Evolutionary conservation across 2,329 filamentous ascomycete species (phyloP).

Genomic region (Rhynchosporium secalis): DNA sequence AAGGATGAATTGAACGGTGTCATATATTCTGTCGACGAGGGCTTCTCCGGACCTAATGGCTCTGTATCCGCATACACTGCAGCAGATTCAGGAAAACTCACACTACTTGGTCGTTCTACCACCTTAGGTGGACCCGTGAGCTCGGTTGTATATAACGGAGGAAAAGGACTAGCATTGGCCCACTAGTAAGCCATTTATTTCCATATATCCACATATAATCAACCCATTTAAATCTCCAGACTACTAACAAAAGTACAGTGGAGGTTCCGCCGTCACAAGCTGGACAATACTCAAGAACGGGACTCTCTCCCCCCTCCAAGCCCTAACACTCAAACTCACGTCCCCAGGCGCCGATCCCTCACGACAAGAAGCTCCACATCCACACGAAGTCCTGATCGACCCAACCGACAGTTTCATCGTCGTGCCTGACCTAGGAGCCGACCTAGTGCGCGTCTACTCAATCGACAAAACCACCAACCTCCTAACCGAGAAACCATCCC

Average conservation of each 20-base stretch:
- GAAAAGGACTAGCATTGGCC: constrained; percentile 40
- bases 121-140: constrained; percentile 43
- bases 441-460: constrained; percentile 49
- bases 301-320: constrained; percentile 39
- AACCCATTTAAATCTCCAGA: not conserved
- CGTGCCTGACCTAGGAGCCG: constrained; percentile 54
- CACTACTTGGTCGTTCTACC: constrained; percentile 42
- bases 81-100: constrained; percentile 44
- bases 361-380: constrained; percentile 50
- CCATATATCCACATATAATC: no score
- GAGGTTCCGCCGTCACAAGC: constrained; percentile 29
- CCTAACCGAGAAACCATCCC: constrained; percentile 43
- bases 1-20: constrained; percentile 31
- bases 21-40: constrained; percentile 37
- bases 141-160: constrained; percentile 46
- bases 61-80: constrained; percentile 36
- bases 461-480: constrained; percentile 37
- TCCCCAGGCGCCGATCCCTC: constrained; percentile 41
- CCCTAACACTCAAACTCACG: constrained; percentile 44
- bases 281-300: constrained; percentile 43
- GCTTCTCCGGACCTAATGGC: constrained; percentile 27
- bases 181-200: constrained; percentile 34
- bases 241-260: constrained; percentile 18
- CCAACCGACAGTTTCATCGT: constrained; percentile 52
- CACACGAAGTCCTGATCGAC: constrained; percentile 54